Evolutionary conservation across 495 filamentous ascomycete species (phyloP), one percentile per base, ranked within the genome.

Genomic region (Lepidopterella palustris): DNA sequence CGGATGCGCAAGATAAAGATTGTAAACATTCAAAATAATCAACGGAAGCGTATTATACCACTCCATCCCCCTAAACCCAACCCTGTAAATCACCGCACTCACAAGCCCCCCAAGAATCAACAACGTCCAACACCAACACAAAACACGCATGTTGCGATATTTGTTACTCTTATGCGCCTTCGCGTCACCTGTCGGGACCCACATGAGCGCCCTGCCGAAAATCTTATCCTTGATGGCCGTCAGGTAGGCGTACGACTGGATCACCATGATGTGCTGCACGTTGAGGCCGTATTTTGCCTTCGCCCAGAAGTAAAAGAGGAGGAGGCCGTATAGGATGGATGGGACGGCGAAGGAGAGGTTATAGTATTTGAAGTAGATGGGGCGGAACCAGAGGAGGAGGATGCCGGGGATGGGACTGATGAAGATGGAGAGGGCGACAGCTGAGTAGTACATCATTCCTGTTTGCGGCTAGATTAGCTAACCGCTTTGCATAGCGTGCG

Each of bases 301-400:
- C 10, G 68, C 62, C 68, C 69, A 70, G 9, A 65, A 35, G 3
- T 59, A 58, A 28, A 68, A 45, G 2, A 60, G 45, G 21, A 70
- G 13, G 20, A 70, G 49, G 2, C 52, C 58, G 56, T 64, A 63
- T 20, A 70, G 13, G 32, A 70, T 60, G 11, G 29, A 60, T 9
- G 69, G 68, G 39, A 70, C 27, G 29, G 68, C 68, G 57, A 70
- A 68, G 25, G 66, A 58, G 21, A 71, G 57, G 57, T 66, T 68
- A 53, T 70, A 68, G 42, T 65, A 70, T 47, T 68, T 67, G 58
- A 71, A 64, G 28, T 51, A 63, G 15, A 66, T 62, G 18, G 69
- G 68, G 18, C 65, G 54, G 26, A 64, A 45, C 68, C 64, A 68
- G 15, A 71, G 57, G 11, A 71, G 48, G 5, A 70, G 42, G 45